These are phyloP conservation scores for Rhododendron kiyosumense DNA, from an alignment of 148 eudicot genomes.

Conservation along the genomic window DNA sequence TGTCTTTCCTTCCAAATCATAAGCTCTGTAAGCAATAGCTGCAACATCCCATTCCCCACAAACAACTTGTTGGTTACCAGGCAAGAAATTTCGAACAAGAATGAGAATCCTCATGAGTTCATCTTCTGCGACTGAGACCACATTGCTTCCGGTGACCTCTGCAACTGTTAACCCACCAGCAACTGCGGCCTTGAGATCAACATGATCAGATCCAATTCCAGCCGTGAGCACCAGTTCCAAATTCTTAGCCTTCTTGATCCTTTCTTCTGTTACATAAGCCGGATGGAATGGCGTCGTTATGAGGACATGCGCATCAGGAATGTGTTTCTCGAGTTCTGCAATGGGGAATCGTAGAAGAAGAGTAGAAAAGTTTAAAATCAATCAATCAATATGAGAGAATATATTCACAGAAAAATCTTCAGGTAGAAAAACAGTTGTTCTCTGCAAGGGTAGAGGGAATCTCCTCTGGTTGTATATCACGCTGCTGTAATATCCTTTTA, in stretches of 20 bases:
- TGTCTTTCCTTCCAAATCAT: constrained; percentile 96
- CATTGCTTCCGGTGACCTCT: constrained; percentile 95
- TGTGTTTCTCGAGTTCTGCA: constrained; percentile 94
- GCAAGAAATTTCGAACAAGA: constrained; percentile 80
- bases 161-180: constrained; percentile 88
- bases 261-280: constrained; percentile 90
- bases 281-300: constrained; percentile 96
- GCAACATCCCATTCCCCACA: constrained; percentile 95
- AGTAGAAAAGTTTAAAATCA: not conserved
- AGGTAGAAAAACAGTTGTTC: not conserved
- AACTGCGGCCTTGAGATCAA: constrained; percentile 91
- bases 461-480: not conserved
- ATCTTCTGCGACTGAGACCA: constrained; percentile 93
- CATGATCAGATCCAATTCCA: constrained; percentile 95
- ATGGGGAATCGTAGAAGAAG: not conserved
- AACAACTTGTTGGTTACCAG: constrained; percentile 79
- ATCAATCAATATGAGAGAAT: not conserved
- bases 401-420: not conserved
- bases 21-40: constrained; percentile 76
- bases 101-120: constrained; percentile 94
- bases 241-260: constrained; percentile 85
- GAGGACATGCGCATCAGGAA: constrained; percentile 82
- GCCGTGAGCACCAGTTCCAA: constrained; percentile 87
- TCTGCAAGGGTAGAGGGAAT: not conserved
- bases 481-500: not conserved